Evolutionary conservation across 495 filamentous ascomycete species (phyloP).

Genomic region (Penicillium malachiteum): DNA sequence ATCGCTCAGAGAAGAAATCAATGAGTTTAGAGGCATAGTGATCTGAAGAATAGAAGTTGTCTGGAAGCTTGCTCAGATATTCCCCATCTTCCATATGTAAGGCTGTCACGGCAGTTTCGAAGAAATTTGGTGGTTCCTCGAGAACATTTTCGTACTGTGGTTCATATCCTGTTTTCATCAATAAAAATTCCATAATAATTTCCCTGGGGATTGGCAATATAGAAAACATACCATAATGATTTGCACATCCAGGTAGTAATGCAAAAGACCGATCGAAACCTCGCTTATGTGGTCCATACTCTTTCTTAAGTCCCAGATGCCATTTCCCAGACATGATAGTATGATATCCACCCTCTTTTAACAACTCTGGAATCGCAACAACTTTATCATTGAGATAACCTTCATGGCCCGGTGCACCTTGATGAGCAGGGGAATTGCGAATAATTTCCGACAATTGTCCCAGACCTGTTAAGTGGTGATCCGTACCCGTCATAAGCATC

Average conservation of each 20-base stretch:
- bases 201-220: too few species aligned
- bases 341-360: constrained; percentile 49
- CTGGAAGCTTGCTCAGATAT: constrained; percentile 30
- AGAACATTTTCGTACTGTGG: constrained; percentile 29
- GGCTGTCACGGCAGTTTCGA: constrained; percentile 3
- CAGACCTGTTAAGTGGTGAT: constrained; percentile 40
- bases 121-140: constrained; percentile 35
- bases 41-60: constrained; percentile 38
- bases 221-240: constrained; percentile 37
- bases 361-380: constrained; percentile 48
- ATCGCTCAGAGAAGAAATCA: constrained; percentile 40
- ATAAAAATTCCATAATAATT: neutral
- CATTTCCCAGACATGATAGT: constrained; percentile 54
- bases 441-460: constrained; percentile 26
- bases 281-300: constrained; percentile 7
- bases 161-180: constrained; percentile 31
- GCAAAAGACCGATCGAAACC: constrained; percentile 24
- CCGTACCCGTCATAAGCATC: constrained; percentile 51
- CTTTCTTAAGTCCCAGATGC: constrained; percentile 11
- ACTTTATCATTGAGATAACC: constrained; percentile 54
- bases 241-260: constrained; percentile 40
- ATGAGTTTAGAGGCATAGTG: constrained; percentile 39
- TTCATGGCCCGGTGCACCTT: constrained; percentile 51
- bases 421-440: constrained; percentile 4
- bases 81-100: constrained; percentile 4